Base-by-base conservation (phyloP, 179 eudicot genomes). In the Camellia oleifera region DNA sequence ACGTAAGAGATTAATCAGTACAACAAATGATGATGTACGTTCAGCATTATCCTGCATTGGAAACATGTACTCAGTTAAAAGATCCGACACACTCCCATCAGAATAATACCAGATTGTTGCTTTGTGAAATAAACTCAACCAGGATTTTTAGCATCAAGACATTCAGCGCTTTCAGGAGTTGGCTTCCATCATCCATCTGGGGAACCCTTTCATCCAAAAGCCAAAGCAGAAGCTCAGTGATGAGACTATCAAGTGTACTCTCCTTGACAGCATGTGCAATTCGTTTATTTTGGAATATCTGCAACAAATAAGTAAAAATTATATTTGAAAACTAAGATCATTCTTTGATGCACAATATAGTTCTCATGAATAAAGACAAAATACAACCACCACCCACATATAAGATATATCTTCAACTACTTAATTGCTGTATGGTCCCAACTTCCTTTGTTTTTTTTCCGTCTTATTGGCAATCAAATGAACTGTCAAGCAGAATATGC, bases 131-230 rank as follows among this genome's bases (percentile, higher is more conserved):
- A 26, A 79, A n/a, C 14, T 78, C 56, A 78, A 93, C 99, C 95
- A 95, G 82, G 57, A 93, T 92, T 85, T 95, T 94, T 32, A 92
- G 94, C 97, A 94, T 94, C 89, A 94, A 82, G 77, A 94, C 97
- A 83, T 94, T 94, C 87, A 94, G 80, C 46, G 97, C 98, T 90
- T 93, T 97, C 80, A 94, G 78, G 78, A 94, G 97, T 76, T 97
- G 98, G 85, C 96, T 91, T 23, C 98, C 98, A 79, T 97, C 99
- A 88, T 94, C 97, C 98, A 97, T 97, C 58, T 83, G 91, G 0
- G 99, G 95, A 77, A 97, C 99, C 84, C 97, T 90, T 79, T 97
- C 97, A 84, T 97, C 99, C 88, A 97, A 87, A 80, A 97, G 99
- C 99, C 99, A 97, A 82, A 94, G 96, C 78, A 97, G 91, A 77